A percentile compares a stretch with the other conserved stretches of the same genome.
These are phyloP conservation scores for Myxozyma sirexii DNA, from an alignment of 805 yeast genomes.

Conservation along the genomic window DNA sequence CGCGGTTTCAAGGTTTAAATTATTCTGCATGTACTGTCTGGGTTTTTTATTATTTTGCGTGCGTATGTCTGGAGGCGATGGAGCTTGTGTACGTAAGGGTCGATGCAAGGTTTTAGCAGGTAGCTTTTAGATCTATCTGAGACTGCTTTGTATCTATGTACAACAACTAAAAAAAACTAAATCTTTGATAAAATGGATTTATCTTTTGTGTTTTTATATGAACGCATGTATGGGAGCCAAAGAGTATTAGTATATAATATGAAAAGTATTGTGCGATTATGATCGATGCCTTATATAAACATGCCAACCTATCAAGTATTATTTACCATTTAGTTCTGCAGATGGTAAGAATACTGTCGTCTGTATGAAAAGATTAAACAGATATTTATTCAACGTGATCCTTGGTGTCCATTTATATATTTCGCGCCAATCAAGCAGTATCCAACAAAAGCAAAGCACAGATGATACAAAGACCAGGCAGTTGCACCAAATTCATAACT, in stretches of 20 bases:
- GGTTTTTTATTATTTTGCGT: constrained; percentile 11
- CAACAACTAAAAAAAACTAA: constrained; percentile 1
- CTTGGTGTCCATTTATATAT: too few species aligned
- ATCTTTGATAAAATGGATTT: constrained; percentile 6
- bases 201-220: constrained; percentile 5
- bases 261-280: constrained; percentile 9
- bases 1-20: constrained; percentile 99
- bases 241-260: constrained; percentile 7
- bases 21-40: constrained; percentile 5
- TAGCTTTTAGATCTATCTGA: not conserved
- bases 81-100: constrained; percentile 13
- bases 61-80: constrained; percentile 3
- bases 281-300: not conserved
- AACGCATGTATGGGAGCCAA: constrained; percentile 10
- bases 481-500: too few species aligned
- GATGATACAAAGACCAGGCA: too few species aligned
- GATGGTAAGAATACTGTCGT: too few species aligned
- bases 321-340: too few species aligned
- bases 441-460: not conserved
- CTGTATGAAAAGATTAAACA: too few species aligned
- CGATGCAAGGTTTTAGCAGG: not conserved
- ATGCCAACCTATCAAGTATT: too few species aligned
- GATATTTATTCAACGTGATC: too few species aligned
- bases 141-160: constrained; percentile 5
- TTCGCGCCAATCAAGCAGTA: not conserved